These are phyloP conservation scores for Aspergillus cavernicola DNA, from an alignment of 495 filamentous ascomycete genomes.

Conservation along the genomic window DNA sequence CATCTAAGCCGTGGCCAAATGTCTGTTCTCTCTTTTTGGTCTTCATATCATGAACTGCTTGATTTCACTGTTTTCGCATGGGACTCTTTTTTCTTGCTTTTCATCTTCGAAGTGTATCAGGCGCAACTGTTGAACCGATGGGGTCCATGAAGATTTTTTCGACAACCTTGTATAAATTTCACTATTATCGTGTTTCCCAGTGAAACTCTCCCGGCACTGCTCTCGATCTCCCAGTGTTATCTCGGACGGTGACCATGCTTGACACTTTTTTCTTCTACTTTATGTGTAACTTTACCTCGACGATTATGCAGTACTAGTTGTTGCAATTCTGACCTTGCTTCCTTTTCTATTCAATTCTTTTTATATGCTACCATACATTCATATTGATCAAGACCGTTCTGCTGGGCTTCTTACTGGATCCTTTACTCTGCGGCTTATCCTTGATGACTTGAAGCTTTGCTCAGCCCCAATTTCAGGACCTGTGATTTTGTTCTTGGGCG, in stretches of 20 bases:
- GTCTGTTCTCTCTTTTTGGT: constrained; percentile 14
- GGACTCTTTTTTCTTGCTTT: constrained; percentile 12
- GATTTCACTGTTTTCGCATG: constrained; percentile 12
- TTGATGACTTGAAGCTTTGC: background rate
- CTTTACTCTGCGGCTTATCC: background rate
- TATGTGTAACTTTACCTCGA: constrained; percentile 35
- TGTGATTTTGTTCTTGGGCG: too few species aligned
- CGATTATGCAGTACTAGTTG: constrained; percentile 37
- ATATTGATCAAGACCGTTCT: background rate
- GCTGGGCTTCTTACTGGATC: background rate
- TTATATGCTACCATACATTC: background rate
- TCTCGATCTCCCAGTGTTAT: constrained; percentile 17
- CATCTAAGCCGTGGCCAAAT: constrained; percentile 35
- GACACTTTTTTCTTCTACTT: constrained; percentile 8
- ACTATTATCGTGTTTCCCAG: constrained; percentile 8
- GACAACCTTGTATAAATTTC: constrained; percentile 24
- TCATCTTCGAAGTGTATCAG: constrained; percentile 10
- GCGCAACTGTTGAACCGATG: constrained; percentile 17
- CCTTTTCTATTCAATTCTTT: constrained; percentile 5
- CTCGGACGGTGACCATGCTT: constrained; percentile 9
- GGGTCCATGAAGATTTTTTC: constrained; percentile 19
- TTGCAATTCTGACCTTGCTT: background rate
- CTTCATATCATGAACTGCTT: constrained; percentile 24
- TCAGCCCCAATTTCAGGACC: background rate
- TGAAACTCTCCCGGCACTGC: background rate